A percentile compares a stretch with the other conserved stretches of the same genome.
Conservation (phyloP, 2,329 filamentous ascomycete species). For the Colletotrichum sojae region DNA sequence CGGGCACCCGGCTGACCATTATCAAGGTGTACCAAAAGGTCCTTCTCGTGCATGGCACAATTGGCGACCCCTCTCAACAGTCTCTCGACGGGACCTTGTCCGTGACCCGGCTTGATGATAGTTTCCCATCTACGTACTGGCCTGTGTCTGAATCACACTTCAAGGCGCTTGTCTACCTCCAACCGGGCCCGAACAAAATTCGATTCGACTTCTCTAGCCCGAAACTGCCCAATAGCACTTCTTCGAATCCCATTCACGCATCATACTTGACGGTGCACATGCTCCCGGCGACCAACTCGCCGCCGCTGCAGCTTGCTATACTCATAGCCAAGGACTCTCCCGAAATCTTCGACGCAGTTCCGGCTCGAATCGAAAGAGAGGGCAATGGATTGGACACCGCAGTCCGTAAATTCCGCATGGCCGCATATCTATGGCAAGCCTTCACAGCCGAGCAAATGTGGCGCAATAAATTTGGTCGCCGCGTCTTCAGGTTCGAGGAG, state of each 20-base stretch:
- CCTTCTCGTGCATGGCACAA: conserved; percentile 83
- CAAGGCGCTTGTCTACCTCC: conserved; percentile 91
- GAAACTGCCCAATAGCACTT: conserved; percentile 79
- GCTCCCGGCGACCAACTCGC: conserved; percentile 81
- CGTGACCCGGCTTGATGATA: conserved; percentile 86
- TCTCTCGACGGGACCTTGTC: conserved; percentile 79
- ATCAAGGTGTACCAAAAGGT: conserved; percentile 90
- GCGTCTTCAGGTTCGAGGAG: conserved; percentile 92
- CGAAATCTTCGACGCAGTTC: conserved; percentile 85
- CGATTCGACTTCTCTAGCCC: conserved; percentile 90
- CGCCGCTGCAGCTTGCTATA: conserved; percentile 91
- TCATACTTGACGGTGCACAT: conserved; percentile 89
- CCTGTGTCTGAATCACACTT: conserved; percentile 91
- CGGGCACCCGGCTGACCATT: conserved; percentile 44
- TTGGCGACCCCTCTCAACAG: conserved; percentile 79
- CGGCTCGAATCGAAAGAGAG: conserved; percentile 81
- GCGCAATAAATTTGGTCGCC: conserved; percentile 86
- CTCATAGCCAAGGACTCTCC: conserved; percentile 90
- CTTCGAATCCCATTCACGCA: conserved; percentile 79
- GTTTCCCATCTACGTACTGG: conserved; percentile 87
- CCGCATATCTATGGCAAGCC: conserved; percentile 96
- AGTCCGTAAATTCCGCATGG: conserved; percentile 92
- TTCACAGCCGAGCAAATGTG: conserved; percentile 98
- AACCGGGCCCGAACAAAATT: conserved; percentile 89
- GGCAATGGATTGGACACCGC: conserved; percentile 87